A percentile compares a stretch with the other conserved stretches of the same genome.
These are phyloP conservation scores for Penicillium sp. DNA, from an alignment of 2,329 filamentous ascomycete genomes.

Conservation along the genomic window DNA sequence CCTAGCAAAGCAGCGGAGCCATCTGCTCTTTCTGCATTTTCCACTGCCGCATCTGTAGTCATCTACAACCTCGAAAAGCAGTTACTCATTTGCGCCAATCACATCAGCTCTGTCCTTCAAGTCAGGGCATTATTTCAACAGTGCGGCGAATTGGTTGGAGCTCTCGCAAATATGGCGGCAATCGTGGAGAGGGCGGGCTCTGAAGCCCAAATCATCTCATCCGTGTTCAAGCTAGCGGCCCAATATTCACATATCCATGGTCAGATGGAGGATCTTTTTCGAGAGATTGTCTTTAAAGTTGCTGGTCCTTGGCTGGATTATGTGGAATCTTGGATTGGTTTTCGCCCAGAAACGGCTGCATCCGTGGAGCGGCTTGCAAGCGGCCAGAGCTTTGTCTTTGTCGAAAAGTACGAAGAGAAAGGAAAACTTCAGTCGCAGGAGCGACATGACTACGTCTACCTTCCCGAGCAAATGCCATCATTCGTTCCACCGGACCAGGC, in stretches of 20 bases:
- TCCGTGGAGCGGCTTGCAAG: constrained; percentile 54
- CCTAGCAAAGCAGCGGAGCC: constrained; percentile 33
- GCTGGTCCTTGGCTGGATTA: constrained; percentile 70
- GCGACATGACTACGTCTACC: constrained; percentile 63
- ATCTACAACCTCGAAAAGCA: constrained; percentile 44
- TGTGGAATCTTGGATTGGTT: constrained; percentile 76
- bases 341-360: constrained; percentile 62
- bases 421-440: constrained; percentile 62
- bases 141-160: constrained; percentile 43
- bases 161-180: constrained; percentile 43
- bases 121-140: constrained; percentile 45
- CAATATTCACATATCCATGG: constrained; percentile 67
- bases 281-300: constrained; percentile 68
- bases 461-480: constrained; percentile 64
- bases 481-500: constrained; percentile 75
- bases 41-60: constrained; percentile 39
- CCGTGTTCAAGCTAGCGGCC: constrained; percentile 66
- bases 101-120: constrained; percentile 41
- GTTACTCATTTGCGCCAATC: constrained; percentile 31
- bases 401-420: constrained; percentile 64
- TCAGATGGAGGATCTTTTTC: constrained; percentile 67
- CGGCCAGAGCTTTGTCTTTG: constrained; percentile 65
- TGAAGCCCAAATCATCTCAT: constrained; percentile 67
- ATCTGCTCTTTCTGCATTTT: constrained; percentile 42
- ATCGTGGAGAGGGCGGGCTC: constrained; percentile 54